A percentile compares a stretch with the other conserved stretches of the same genome.
Evolutionary conservation across 352 stramenopile species (phyloP).

Genomic region (Thraustochytrium striatum): DNA sequence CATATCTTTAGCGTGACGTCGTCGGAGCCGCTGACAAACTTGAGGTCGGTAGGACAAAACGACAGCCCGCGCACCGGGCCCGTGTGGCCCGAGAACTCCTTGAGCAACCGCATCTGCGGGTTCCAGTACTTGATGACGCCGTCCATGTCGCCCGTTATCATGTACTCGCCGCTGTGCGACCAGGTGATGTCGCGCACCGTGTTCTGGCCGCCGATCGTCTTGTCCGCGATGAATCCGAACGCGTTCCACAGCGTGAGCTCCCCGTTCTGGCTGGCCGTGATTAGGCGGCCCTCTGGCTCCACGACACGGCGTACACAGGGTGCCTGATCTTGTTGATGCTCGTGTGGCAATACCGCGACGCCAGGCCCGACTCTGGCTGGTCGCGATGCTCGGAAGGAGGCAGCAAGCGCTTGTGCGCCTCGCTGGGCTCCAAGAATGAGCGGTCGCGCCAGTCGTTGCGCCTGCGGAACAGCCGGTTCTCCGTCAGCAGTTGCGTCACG

Average conservation of each 20-base stretch:
- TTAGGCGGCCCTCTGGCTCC: constrained; percentile 87
- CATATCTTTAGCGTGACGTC: constrained; percentile 89
- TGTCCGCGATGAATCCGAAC: constrained; percentile 94
- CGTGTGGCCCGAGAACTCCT: constrained; percentile 64
- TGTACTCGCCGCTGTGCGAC: constrained; percentile 66
- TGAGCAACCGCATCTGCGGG: constrained; percentile 63
- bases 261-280: constrained; percentile 93
- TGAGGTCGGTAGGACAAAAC: constrained; percentile 93
- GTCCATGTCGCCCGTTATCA: constrained; percentile 66
- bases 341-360: constrained; percentile 42
- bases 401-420: constrained; percentile 40
- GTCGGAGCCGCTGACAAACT: constrained; percentile 95
- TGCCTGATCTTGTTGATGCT: constrained; percentile 77
- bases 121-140: constrained; percentile 72
- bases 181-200: constrained; percentile 66
- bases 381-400: constrained; percentile 28
- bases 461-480: constrained; percentile 19
- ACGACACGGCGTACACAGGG: constrained; percentile 85
- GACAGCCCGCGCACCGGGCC: constrained; percentile 87
- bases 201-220: constrained; percentile 77
- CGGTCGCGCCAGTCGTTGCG: constrained; percentile 41
- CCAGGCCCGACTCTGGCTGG: constrained; percentile 20
- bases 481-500: constrained; percentile 39
- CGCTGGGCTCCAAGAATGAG: constrained; percentile 23
- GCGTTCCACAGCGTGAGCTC: constrained; percentile 97